phyloP scores from a whole-genome alignment of 139 green algal species.

The Mesotaenium endlicherianum region DNA sequence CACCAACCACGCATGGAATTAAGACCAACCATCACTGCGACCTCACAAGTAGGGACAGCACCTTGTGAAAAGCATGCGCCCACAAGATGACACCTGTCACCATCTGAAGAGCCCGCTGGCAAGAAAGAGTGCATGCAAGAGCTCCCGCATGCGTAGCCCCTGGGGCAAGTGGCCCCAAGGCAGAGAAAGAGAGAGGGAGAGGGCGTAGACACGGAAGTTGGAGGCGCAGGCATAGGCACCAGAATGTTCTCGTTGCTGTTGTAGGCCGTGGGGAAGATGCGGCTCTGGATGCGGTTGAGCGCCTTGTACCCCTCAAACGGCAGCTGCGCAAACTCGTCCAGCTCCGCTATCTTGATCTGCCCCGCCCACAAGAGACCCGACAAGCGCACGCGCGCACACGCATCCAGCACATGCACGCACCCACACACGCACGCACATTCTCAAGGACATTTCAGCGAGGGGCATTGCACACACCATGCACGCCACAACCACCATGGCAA shows the following conservation, averaged over 20 bases:
- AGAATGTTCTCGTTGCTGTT: slow-evolving; percentile 79
- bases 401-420: too few relatives aligned
- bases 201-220: not conserved
- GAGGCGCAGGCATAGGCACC: not conserved
- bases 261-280: slow-evolving; percentile 53
- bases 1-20: too few relatives aligned
- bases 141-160: too few relatives aligned
- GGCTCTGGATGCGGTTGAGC: slow-evolving; percentile 87
- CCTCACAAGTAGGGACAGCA: too few relatives aligned
- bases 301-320: slow-evolving; percentile 89
- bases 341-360: slow-evolving; percentile 44
- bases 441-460: not conserved
- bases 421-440: not conserved
- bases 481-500: too few relatives aligned
- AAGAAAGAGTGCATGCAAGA: too few relatives aligned
- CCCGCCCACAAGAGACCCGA: too few relatives aligned
- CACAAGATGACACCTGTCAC: too few relatives aligned
- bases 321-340: slow-evolving; percentile 51
- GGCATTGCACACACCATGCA: slow-evolving; percentile 21
- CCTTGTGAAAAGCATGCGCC: too few relatives aligned
- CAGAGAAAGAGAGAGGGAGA: not conserved
- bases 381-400: too few relatives aligned
- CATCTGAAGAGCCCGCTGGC: too few relatives aligned
- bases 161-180: not conserved
- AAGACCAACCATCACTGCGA: too few relatives aligned